Percentiles rank a stretch among this genome's conserved stretches.
These are phyloP conservation scores for Xanthoconium separans DNA, from an alignment of 1,284 basidiomycete genomes.

Conservation along the genomic window DNA sequence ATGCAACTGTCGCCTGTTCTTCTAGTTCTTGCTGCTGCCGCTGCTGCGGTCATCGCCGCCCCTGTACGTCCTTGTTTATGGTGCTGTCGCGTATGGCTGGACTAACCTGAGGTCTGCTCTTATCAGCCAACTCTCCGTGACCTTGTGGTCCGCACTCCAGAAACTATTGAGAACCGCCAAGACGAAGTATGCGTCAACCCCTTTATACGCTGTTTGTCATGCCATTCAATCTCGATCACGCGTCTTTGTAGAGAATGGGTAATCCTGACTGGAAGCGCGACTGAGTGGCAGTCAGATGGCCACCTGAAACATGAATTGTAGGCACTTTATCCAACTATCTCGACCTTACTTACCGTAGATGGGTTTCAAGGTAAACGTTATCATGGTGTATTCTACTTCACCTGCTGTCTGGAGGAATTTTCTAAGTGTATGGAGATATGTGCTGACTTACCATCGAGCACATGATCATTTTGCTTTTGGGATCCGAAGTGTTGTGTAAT, in stretches of 20 bases:
- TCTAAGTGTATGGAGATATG: neutral
- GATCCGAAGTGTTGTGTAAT: neutral
- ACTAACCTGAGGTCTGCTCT: neutral
- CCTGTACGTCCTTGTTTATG: neutral
- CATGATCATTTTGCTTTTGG: neutral
- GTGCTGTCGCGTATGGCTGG: neutral
- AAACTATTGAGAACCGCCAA: too few relatives aligned
- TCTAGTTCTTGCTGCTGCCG: neutral
- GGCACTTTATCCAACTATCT: too few relatives aligned
- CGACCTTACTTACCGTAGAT: too few relatives aligned
- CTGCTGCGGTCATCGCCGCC: neutral
- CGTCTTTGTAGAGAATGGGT: neutral
- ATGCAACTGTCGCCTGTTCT: constrained; percentile 4
- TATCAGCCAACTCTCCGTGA: neutral
- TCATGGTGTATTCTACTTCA: neutral
- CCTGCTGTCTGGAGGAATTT: neutral
- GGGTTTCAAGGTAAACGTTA: too few relatives aligned
- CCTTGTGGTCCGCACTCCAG: neutral
- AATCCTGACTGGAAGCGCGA: neutral
- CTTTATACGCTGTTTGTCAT: neutral
- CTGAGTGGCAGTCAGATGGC: neutral
- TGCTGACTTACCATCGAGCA: neutral
- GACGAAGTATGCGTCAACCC: neutral
- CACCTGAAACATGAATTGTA: neutral
- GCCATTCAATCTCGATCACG: neutral